phyloP scores from a whole-genome alignment of 495 filamentous ascomycete species.

The Tuber melanosporum region DNA sequence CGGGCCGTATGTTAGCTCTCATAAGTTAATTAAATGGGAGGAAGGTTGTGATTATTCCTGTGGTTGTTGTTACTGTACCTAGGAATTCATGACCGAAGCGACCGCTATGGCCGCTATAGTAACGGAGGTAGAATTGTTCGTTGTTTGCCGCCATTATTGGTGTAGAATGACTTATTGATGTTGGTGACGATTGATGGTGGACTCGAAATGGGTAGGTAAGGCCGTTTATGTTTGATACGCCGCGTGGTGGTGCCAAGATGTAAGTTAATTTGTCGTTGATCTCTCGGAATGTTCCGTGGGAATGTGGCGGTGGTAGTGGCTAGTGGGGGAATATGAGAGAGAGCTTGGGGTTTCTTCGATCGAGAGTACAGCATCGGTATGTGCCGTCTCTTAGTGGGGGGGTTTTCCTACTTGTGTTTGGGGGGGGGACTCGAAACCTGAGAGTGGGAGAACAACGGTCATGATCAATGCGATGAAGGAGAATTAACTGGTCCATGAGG shows the following conservation, averaged over 20 bases:
- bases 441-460: neutral
- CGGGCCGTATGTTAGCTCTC: constrained; percentile 22
- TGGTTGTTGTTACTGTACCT: constrained; percentile 51
- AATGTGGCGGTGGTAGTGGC: neutral
- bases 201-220: neutral
- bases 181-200: neutral
- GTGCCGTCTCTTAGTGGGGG: neutral
- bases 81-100: constrained; percentile 98
- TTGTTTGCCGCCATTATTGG: constrained; percentile 39
- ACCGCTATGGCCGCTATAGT: constrained; percentile 98
- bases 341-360: neutral
- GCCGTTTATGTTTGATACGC: neutral
- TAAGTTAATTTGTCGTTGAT: neutral
- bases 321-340: neutral
- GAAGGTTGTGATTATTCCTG: constrained; percentile 7
- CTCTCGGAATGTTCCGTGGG: neutral
- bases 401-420: neutral
- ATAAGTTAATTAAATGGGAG: constrained; percentile 4
- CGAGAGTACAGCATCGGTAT: neutral
- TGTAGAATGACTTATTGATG: constrained; percentile 1
- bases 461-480: neutral
- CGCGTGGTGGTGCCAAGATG: neutral
- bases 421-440: neutral
- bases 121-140: constrained; percentile 92
- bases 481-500: neutral